A percentile compares a stretch with the other conserved stretches of the same genome.
Conservation (phyloP, 768 basidiomycete genomes). For the Lentinula sp. region DNA sequence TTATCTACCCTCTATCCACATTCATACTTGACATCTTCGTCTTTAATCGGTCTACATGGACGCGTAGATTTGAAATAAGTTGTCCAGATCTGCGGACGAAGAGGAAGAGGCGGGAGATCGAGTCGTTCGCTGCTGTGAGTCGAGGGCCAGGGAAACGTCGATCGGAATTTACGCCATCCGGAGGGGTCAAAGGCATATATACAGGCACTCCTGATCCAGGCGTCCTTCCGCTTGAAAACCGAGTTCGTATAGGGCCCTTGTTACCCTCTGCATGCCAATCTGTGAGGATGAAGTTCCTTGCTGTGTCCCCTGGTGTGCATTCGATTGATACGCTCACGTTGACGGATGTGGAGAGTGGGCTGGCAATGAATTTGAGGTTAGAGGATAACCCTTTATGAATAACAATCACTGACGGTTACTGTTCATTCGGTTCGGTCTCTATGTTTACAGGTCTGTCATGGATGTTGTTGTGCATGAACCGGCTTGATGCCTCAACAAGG, state of each 20-base stretch:
- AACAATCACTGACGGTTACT: background rate
- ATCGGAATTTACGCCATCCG: constrained; percentile 3
- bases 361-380: constrained; percentile 67
- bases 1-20: constrained; percentile 65
- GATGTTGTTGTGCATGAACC: constrained; percentile 52
- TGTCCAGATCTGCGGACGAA: constrained; percentile 44
- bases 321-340: constrained; percentile 65
- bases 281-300: constrained; percentile 81
- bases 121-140: constrained; percentile 15
- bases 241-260: constrained; percentile 79
- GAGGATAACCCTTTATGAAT: constrained; percentile 8
- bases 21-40: constrained; percentile 87
- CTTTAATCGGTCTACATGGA: constrained; percentile 75
- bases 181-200: background rate
- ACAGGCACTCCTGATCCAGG: constrained; percentile 38
- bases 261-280: constrained; percentile 81
- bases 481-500: background rate
- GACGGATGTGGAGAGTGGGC: constrained; percentile 70
- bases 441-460: constrained; percentile 52
- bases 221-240: constrained; percentile 70
- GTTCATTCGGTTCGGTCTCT: constrained; percentile 8
- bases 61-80: constrained; percentile 70
- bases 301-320: constrained; percentile 75
- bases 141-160: constrained; percentile 25
- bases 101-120: constrained; percentile 34